Conservation (phyloP, 2,329 filamentous ascomycete species). For the Monascus ruber region DNA sequence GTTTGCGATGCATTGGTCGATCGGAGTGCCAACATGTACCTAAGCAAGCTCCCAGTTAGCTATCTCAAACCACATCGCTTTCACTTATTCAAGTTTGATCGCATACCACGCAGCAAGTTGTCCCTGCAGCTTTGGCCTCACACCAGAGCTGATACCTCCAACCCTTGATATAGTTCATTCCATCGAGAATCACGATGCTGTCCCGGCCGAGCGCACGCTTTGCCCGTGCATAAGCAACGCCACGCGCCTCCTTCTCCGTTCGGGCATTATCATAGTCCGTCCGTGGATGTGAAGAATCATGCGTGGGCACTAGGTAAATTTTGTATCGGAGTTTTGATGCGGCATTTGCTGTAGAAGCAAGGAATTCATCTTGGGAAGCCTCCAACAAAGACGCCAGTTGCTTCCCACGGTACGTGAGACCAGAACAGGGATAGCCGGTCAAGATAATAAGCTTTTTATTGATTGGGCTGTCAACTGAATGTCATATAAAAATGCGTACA, state of each 20-base stretch:
- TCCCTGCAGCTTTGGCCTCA: slow-evolving; percentile 52
- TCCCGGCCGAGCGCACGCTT: slow-evolving; percentile 47
- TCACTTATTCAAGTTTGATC: background rate
- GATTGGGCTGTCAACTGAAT: background rate
- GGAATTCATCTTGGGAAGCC: slow-evolving; percentile 36
- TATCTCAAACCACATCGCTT: background rate
- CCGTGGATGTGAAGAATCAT: slow-evolving; percentile 33
- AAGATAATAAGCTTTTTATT: slow-evolving; percentile 45
- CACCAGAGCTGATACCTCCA: slow-evolving; percentile 58
- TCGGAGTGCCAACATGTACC: slow-evolving; percentile 48
- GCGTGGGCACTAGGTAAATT: slow-evolving; percentile 28
- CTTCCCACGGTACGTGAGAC: slow-evolving; percentile 49
- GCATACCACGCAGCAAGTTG: slow-evolving; percentile 50
- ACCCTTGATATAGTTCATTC: slow-evolving; percentile 58
- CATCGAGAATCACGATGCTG: slow-evolving; percentile 52
- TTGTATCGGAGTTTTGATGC: slow-evolving; percentile 36
- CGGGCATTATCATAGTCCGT: slow-evolving; percentile 46
- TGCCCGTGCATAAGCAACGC: slow-evolving; percentile 49
- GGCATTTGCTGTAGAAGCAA: slow-evolving; percentile 16
- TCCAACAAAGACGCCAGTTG: slow-evolving; percentile 45
- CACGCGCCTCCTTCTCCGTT: slow-evolving; percentile 53
- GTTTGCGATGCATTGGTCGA: slow-evolving; percentile 44
- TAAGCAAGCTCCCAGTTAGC: slow-evolving; percentile 13
- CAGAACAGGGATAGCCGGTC: slow-evolving; percentile 52
- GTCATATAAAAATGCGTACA: background rate